Evolutionary conservation across 2,329 filamentous ascomycete species (phyloP).

Genomic region (Coniochaeta prunicola): DNA sequence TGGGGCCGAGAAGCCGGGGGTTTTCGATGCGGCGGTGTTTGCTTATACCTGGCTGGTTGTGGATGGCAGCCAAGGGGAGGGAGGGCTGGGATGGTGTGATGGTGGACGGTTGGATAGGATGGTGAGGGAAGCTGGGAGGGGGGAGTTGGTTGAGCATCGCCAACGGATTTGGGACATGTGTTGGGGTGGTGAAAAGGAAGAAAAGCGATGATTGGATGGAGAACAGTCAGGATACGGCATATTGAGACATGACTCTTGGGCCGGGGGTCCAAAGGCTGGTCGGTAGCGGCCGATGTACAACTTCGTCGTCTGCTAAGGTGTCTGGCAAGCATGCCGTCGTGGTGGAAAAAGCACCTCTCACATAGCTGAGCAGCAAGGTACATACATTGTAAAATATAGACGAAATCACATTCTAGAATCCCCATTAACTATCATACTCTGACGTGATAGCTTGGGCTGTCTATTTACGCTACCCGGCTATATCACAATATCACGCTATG

Average conservation of each 20-base stretch:
- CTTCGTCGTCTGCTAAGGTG: not conserved
- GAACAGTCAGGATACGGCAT: too few relatives aligned
- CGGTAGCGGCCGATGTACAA: not conserved
- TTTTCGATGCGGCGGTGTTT: slow-evolving; percentile 87
- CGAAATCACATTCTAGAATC: not conserved
- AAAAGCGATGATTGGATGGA: not conserved
- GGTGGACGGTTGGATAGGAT: slow-evolving; percentile 15
- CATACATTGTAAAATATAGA: not conserved
- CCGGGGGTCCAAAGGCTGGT: too few relatives aligned
- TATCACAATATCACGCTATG: not conserved
- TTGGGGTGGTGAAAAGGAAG: slow-evolving; percentile 12
- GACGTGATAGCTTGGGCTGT: not conserved
- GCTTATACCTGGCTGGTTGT: slow-evolving; percentile 77
- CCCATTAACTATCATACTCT: not conserved
- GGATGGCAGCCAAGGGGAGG: slow-evolving; percentile 32
- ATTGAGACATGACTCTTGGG: too few relatives aligned
- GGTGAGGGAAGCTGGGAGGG: slow-evolving; percentile 9
- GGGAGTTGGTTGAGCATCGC: slow-evolving; percentile 21
- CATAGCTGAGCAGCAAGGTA: not conserved
- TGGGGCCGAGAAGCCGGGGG: slow-evolving; percentile 44
- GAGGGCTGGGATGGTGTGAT: slow-evolving; percentile 54
- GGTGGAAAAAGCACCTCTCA: not conserved
- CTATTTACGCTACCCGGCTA: not conserved
- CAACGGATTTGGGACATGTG: slow-evolving; percentile 22
- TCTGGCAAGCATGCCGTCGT: not conserved